Conservation (phyloP, 768 basidiomycete genomes). For the Termitomyces eurrhizus region DNA sequence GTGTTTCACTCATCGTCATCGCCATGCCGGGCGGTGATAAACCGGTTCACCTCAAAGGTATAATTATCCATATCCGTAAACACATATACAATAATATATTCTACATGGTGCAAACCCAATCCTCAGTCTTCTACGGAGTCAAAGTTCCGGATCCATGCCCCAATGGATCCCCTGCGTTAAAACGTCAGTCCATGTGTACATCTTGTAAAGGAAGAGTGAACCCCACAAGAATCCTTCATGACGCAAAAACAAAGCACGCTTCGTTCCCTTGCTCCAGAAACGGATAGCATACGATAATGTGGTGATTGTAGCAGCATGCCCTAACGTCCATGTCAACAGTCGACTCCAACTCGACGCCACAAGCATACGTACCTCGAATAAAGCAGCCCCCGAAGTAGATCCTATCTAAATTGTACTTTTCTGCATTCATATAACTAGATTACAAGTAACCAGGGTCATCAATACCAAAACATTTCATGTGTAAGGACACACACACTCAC, state of each 20-base stretch:
- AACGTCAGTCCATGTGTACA: conserved; percentile 13
- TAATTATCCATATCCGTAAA: conserved; percentile 11
- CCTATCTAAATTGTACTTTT: conserved; percentile 93
- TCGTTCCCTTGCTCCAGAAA: conserved; percentile 98
- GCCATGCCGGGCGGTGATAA: conserved; percentile 7
- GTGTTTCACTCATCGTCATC: conserved; percentile 9
- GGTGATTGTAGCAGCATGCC: conserved; percentile 94
- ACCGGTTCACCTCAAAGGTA: conserved; percentile 5
- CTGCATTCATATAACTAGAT: conserved; percentile 95
- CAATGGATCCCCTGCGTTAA: conserved; percentile 74
- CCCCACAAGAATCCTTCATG: conserved; percentile 97
- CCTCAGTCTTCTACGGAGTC: conserved; percentile 35
- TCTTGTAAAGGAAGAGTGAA: conserved; percentile 9
- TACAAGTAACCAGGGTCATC: conserved; percentile 4
- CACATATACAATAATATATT: conserved; percentile 8
- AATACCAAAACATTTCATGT: neutral
- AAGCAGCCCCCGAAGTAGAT: conserved; percentile 99
- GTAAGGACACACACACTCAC: conserved; percentile 48
- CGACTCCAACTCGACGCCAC: neutral
- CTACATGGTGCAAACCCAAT: conserved; percentile 6
- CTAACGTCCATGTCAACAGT: conserved; percentile 37
- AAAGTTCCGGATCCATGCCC: conserved; percentile 98
- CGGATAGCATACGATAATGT: conserved; percentile 98
- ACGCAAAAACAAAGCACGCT: conserved; percentile 92
- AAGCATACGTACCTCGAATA: conserved; percentile 75